Evolutionary conservation across 331 rosid species (phyloP), one percentile per base, ranked within the genome.

Genomic region (Quercus lobata): DNA sequence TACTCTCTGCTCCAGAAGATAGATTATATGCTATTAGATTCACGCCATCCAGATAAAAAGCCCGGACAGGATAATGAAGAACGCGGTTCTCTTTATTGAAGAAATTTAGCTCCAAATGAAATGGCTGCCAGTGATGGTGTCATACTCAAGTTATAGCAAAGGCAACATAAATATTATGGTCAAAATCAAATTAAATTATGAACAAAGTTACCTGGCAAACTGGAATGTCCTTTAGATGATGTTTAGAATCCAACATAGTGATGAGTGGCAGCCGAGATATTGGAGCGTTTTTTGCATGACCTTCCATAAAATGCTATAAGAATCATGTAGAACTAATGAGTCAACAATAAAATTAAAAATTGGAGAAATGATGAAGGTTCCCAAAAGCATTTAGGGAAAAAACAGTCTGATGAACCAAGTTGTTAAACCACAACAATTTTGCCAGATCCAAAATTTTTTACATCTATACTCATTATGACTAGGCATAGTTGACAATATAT

Each of bases 251-350:
- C 76, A 88, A 77, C 79, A 96, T 80, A 83, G 97, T 85, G 74
- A 96, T 88, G 81, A 96, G 90, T 60, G 99, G 99, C 83, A 96
- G 81, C 85, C 97, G 92, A 77, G 97, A 96, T 81, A 96, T 96
- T 29, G 99, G 99, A 74, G 92, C 81, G 81, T 80, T 90, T 88
- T 90, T 92, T 58, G 97, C 92, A 85, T 91, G 92, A 76, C 97
- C 97, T 90, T 96, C 99, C 91, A 96, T 93, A 81, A 96, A 96
- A 88, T 96, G 99, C 99, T 96, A 81, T 77, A 89, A 60, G 81
- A 77, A 79, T 63, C 81, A 74, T 57, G 77, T 57, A 76, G n/a
- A 82, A 74, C 57, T 21, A 72, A 69, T 22, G 17, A 72, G n/a
- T 44, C 22, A 32, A 34, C 19, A 79, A 75, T 17, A 41, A 81